These are phyloP conservation scores for Penicillium diatomitis DNA, from an alignment of 495 filamentous ascomycete species.

Conservation along the genomic window DNA sequence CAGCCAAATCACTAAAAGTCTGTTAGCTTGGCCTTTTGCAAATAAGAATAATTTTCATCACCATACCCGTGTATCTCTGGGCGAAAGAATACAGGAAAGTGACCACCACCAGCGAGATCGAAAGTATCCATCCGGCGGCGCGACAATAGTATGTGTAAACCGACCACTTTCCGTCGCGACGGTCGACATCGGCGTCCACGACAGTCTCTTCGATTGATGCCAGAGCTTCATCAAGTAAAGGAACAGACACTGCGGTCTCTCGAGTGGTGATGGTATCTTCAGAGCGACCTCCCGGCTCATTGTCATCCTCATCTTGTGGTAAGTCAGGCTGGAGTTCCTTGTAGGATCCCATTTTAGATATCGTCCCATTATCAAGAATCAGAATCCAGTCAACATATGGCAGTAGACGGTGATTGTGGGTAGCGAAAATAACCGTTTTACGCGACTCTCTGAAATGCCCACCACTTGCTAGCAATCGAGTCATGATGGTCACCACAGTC, in stretches of 20 bases:
- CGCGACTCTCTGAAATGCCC: constrained; percentile 11
- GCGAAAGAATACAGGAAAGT: background rate
- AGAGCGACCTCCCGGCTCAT: background rate
- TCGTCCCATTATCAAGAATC: background rate
- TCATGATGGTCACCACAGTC: constrained; percentile 2
- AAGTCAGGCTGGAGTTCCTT: background rate
- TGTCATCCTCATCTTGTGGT: background rate
- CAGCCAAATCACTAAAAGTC: constrained; percentile 34
- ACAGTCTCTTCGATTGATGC: background rate
- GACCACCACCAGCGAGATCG: background rate
- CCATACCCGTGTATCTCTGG: background rate
- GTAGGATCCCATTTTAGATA: background rate
- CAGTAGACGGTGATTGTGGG: constrained; percentile 3
- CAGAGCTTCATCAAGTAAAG: background rate
- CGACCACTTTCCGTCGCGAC: constrained; percentile 31
- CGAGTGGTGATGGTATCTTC: background rate
- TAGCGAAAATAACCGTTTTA: constrained; percentile 12
- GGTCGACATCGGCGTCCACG: background rate
- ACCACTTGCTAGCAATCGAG: constrained; percentile 7
- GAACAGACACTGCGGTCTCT: too few species aligned
- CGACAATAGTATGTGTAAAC: constrained; percentile 44
- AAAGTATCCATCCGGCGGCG: constrained; percentile 3
- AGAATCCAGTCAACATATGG: constrained; percentile 2
- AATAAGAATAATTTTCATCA: background rate
- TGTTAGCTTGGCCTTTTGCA: background rate